phyloP scores from a whole-genome alignment of 352 stramenopile genomes.

The Pythium aquatile region DNA sequence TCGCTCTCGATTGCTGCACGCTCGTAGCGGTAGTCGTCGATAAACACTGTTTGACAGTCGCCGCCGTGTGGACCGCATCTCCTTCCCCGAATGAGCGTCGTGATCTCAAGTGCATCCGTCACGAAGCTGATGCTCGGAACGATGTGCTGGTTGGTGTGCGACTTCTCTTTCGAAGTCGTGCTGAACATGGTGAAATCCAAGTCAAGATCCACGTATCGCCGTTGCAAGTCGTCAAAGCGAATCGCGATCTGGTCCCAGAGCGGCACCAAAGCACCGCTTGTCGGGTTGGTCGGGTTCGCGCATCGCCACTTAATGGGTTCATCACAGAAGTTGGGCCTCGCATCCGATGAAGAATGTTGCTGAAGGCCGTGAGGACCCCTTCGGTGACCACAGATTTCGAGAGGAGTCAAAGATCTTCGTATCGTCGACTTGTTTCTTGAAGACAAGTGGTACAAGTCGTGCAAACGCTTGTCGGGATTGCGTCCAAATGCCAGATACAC shows the following conservation, averaged over 20 bases:
- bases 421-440: background rate
- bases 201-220: constrained; percentile 8
- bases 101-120: constrained; percentile 12
- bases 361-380: background rate
- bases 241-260: constrained; percentile 20
- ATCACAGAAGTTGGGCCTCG: constrained; percentile 10
- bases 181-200: constrained; percentile 21
- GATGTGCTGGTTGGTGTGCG: background rate
- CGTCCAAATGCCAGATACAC: constrained; percentile 1
- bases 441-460: background rate
- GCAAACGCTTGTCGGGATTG: background rate
- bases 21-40: constrained; percentile 52
- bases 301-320: background rate
- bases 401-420: too few species aligned
- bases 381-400: too few species aligned
- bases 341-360: too few species aligned
- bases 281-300: background rate
- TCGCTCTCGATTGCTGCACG: constrained; percentile 37
- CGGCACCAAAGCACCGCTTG: background rate
- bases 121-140: constrained; percentile 10
- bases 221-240: constrained; percentile 5
- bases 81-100: constrained; percentile 14
- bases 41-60: constrained; percentile 15
- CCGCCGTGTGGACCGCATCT: background rate
- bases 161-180: constrained; percentile 2